A percentile compares a stretch with the other conserved stretches of the same genome.
Conservation (phyloP, 2,329 filamentous ascomycete species). For the Fusarium sp. region DNA sequence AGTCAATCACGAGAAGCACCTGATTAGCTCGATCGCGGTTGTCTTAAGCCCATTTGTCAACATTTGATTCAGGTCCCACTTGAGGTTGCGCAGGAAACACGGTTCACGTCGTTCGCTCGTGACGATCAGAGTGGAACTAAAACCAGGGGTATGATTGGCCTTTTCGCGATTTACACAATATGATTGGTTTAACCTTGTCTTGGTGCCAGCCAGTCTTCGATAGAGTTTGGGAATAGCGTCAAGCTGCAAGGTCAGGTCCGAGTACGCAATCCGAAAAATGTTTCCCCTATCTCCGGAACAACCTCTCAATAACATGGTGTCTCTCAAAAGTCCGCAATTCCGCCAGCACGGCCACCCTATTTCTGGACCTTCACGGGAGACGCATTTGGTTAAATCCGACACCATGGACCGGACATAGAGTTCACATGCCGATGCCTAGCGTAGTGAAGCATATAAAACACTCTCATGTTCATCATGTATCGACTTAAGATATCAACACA, state of each 20-base stretch:
- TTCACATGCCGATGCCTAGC: not conserved
- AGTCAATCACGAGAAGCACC: not conserved
- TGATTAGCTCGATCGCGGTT: not conserved
- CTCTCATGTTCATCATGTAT: not conserved
- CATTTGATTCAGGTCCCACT: not conserved
- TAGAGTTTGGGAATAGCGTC: not conserved
- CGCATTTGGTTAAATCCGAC: not conserved
- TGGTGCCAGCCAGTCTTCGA: not conserved
- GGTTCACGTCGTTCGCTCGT: not conserved
- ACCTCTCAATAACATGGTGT: not conserved
- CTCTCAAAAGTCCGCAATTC: not conserved
- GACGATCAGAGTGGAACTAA: not conserved
- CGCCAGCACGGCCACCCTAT: not conserved
- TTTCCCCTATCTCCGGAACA: not conserved
- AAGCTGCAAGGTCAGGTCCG: not conserved
- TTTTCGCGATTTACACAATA: not conserved
- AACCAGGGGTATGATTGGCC: not conserved
- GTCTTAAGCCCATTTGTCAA: not conserved
- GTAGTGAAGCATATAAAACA: not conserved
- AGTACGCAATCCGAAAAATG: not conserved
- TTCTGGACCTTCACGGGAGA: not conserved
- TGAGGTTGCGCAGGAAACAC: not conserved
- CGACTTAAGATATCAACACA: not conserved
- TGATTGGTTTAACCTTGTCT: not conserved
- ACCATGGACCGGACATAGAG: not conserved